Evolutionary conservation across 768 basidiomycete species (phyloP).

Genomic region (Kwoniella mangroviensis): DNA sequence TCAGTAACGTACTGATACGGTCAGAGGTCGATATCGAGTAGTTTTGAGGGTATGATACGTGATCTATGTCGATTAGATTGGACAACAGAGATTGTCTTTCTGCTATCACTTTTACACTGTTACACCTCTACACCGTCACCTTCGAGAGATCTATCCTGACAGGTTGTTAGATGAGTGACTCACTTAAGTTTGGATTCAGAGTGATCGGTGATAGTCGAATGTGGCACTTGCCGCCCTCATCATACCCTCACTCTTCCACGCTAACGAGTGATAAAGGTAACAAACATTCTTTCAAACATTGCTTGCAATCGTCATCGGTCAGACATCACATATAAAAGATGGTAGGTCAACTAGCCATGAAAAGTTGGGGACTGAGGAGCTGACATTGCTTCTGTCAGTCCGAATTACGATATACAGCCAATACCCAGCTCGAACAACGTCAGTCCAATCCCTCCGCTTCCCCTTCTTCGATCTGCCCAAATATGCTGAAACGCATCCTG

Average conservation of each 20-base stretch:
- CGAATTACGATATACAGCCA: constrained; percentile 92
- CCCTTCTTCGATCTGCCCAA: background rate
- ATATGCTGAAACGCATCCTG: background rate
- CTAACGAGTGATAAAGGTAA: background rate
- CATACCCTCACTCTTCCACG: background rate
- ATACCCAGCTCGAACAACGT: constrained; percentile 95
- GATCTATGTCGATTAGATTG: background rate
- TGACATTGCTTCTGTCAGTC: constrained; percentile 60
- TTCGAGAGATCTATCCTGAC: constrained; percentile 3
- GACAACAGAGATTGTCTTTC: background rate
- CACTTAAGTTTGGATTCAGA: background rate
- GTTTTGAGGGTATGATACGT: constrained; percentile 7
- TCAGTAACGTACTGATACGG: background rate
- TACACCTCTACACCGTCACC: background rate
- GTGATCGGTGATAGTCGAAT: constrained; percentile 14
- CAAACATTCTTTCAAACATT: too few relatives aligned
- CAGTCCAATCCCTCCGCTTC: constrained; percentile 56
- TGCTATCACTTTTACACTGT: background rate
- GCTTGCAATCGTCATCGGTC: background rate
- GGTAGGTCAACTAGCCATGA: background rate
- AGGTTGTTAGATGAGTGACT: background rate
- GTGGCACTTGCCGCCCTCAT: background rate
- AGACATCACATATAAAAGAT: background rate
- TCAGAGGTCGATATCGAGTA: constrained; percentile 2
- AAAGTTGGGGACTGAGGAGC: background rate